phyloP scores from a whole-genome alignment of 73 alveolate species.

The Paramecium bursaria region DNA sequence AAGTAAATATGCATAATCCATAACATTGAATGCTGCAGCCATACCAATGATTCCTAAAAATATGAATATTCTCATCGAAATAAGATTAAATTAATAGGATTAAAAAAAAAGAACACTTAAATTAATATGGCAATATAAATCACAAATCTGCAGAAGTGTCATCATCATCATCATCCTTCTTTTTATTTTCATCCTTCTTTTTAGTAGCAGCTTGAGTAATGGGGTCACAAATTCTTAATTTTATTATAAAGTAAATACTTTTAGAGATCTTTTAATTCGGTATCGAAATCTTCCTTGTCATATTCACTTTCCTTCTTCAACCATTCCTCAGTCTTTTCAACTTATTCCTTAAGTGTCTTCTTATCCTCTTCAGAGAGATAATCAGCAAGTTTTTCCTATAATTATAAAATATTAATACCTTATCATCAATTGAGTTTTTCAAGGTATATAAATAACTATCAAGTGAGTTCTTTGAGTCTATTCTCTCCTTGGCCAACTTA shows the following conservation, averaged over 20 bases:
- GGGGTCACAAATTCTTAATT: conserved; percentile 92
- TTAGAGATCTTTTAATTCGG: conserved; percentile 63
- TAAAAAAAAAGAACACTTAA: no score
- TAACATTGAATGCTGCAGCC: conserved; percentile 38
- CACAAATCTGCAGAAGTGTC: conserved; percentile 77
- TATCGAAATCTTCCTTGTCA: conserved; percentile 71
- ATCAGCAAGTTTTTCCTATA: conserved; percentile 69
- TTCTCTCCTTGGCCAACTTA: conserved; percentile 90
- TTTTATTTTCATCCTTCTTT: conserved; percentile 80
- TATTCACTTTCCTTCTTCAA: conserved; percentile 71
- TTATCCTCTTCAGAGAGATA: conserved; percentile 74
- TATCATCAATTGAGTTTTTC: conserved; percentile 93
- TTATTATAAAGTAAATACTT: conserved; percentile 53
- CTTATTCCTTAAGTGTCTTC: conserved; percentile 73
- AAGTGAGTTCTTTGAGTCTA: conserved; percentile 94
- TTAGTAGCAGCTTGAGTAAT: conserved; percentile 90
- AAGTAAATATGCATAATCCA: conserved; percentile 39
- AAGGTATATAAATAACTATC: conserved; percentile 93
- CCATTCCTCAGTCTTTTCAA: conserved; percentile 79
- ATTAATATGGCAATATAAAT: not conserved
- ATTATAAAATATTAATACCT: conserved; percentile 82
- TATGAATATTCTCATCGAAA: no score
- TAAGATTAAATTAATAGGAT: no score
- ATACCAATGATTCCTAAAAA: no score
- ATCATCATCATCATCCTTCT: conserved; percentile 78